Conservation (phyloP, 176 grass and related monocot species). For the Tillandsia fasciculata region DNA sequence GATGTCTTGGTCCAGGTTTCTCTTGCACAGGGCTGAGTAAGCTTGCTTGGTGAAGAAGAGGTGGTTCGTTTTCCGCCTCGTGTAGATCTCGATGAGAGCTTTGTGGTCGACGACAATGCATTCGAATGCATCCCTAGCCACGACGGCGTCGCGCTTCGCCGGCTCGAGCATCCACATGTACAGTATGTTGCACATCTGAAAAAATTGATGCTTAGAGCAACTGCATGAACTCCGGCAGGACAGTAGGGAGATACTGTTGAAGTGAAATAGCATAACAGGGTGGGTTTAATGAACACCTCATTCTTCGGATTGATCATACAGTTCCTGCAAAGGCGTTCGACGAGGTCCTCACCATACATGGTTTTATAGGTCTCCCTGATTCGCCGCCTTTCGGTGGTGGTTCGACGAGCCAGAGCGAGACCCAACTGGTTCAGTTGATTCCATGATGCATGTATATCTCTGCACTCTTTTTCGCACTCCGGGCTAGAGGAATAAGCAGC, state of each 20-base stretch:
- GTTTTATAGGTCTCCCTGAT: conserved; percentile 54
- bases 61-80: conserved; percentile 61
- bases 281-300: conserved; percentile 31
- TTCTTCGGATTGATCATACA: conserved; percentile 27
- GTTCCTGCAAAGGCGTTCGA: conserved; percentile 17
- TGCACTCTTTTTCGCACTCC: conserved; percentile 34
- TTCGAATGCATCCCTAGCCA: conserved; percentile 48
- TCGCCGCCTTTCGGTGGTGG: conserved; percentile 41
- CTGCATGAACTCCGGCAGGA: background rate
- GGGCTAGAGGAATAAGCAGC: background rate
- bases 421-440: conserved; percentile 36
- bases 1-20: conserved; percentile 77
- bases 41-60: conserved; percentile 96
- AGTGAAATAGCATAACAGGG: background rate
- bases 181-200: conserved; percentile 54
- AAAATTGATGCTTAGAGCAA: background rate
- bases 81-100: conserved; percentile 73
- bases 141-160: conserved; percentile 53
- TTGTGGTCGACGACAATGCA: conserved; percentile 32
- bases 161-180: conserved; percentile 83
- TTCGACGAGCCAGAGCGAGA: conserved; percentile 39
- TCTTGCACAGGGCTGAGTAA: conserved; percentile 57
- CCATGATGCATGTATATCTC: conserved; percentile 52
- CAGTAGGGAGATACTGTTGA: background rate
- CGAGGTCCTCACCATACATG: conserved; percentile 55